Evolutionary conservation across 2,329 filamentous ascomycete species (phyloP).

Genomic region (Aureobasidium sp.): DNA sequence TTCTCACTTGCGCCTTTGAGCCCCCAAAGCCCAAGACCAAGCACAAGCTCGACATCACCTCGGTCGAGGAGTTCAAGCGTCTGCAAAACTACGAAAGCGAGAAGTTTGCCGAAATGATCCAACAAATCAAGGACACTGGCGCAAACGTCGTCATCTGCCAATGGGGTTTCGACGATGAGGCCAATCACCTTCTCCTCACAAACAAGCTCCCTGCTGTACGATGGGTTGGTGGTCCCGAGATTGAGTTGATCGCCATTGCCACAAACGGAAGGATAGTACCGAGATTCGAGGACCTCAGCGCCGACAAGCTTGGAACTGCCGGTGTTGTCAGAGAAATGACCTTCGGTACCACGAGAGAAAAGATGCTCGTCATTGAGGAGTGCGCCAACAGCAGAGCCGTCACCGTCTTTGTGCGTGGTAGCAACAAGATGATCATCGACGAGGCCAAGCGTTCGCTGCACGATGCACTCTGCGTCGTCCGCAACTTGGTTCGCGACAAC

Average conservation of each 20-base stretch:
- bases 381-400: constrained; percentile 96
- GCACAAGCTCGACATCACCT: constrained; percentile 96
- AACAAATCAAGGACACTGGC: constrained; percentile 94
- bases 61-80: constrained; percentile 97
- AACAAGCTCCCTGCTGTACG: constrained; percentile 92
- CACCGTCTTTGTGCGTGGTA: constrained; percentile 90
- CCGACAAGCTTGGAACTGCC: constrained; percentile 83
- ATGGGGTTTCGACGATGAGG: constrained; percentile 99
- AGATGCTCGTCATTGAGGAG: constrained; percentile 99
- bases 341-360: constrained; percentile 95
- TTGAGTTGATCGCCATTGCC: constrained; percentile 96
- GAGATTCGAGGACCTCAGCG: constrained; percentile 85
- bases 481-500: constrained; percentile 93
- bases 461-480: constrained; percentile 93
- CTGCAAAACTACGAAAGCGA: constrained; percentile 90
- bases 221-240: constrained; percentile 97
- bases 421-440: constrained; percentile 99
- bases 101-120: constrained; percentile 98
- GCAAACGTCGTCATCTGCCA: constrained; percentile 98
- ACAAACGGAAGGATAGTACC: constrained; percentile 98
- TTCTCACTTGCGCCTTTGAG: constrained; percentile 95
- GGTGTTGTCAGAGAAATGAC: constrained; percentile 90
- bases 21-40: constrained; percentile 99
- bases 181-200: constrained; percentile 92
- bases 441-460: constrained; percentile 97